Conservation (phyloP, 495 filamentous ascomycete species). For the Penicillium taxi region DNA sequence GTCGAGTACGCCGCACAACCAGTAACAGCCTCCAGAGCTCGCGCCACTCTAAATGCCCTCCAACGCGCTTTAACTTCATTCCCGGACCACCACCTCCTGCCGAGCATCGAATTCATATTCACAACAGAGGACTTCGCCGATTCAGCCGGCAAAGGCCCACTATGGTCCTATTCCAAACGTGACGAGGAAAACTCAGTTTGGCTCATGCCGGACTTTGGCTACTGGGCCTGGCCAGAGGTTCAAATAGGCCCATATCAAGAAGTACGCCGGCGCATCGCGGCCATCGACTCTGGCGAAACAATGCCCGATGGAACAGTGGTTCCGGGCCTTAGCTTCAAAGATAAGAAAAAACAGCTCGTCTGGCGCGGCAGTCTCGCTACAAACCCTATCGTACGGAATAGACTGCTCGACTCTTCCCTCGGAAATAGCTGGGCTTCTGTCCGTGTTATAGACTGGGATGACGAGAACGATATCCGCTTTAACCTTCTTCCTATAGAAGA, state of each 20-base stretch:
- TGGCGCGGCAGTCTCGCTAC: constrained; percentile 55
- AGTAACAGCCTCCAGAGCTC: constrained; percentile 29
- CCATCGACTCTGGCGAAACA: constrained; percentile 26
- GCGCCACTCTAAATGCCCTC: constrained; percentile 33
- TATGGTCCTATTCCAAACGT: constrained; percentile 49
- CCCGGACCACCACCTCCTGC: constrained; percentile 43
- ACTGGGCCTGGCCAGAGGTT: constrained; percentile 64
- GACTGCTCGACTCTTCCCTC: constrained; percentile 36
- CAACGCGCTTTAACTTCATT: constrained; percentile 30
- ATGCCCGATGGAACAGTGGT: constrained; percentile 8
- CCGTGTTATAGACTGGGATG: constrained; percentile 40
- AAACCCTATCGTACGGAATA: constrained; percentile 33
- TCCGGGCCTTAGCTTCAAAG: constrained; percentile 20
- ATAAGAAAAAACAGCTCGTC: constrained; percentile 57
- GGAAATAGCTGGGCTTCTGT: constrained; percentile 48
- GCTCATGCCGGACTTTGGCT: constrained; percentile 74
- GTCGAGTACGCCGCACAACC: constrained; percentile 28
- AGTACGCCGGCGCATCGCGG: constrained; percentile 35
- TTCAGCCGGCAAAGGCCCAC: constrained; percentile 18
- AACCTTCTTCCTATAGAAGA: constrained; percentile 45
- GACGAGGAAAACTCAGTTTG: constrained; percentile 44
- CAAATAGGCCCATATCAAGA: constrained; percentile 51
- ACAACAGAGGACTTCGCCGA: constrained; percentile 42
- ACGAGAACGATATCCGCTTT: constrained; percentile 25
- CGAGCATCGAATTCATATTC: constrained; percentile 56